A percentile compares a stretch with the other conserved stretches of the same genome.
Evolutionary conservation across 2,329 filamentous ascomycete genomes (phyloP).

Genomic region (Penicillium fuscoglaucum): DNA sequence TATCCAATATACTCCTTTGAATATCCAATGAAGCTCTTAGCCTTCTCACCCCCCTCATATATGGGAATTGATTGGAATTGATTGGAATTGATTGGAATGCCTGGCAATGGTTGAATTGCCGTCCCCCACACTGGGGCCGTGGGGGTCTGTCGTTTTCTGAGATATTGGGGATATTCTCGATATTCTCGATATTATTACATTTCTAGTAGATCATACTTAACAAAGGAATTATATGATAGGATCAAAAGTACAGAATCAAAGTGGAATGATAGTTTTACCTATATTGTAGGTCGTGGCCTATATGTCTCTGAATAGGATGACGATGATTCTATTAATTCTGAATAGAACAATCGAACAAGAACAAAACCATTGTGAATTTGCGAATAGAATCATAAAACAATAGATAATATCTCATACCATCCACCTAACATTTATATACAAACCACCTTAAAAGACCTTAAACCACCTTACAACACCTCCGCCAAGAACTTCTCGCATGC

Average conservation of each 20-base stretch:
- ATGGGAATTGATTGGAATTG: background rate
- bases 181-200: background rate
- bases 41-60: background rate
- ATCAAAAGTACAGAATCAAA: no score
- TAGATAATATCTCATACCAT: background rate
- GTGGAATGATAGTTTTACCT: background rate
- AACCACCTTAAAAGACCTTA: background rate
- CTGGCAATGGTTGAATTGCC: background rate
- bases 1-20: background rate
- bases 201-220: background rate
- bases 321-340: background rate
- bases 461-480: background rate
- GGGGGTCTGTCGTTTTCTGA: constrained; percentile 5
- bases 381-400: background rate
- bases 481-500: constrained; percentile 17
- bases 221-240: no score
- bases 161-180: background rate
- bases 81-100: background rate
- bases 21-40: background rate
- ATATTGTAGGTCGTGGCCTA: background rate
- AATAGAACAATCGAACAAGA: background rate
- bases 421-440: background rate
- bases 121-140: constrained; percentile 2
- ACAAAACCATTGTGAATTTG: background rate
- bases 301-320: background rate